These are phyloP conservation scores for Phytophthora fragariae DNA, from an alignment of 352 stramenopile genomes.

Conservation along the genomic window DNA sequence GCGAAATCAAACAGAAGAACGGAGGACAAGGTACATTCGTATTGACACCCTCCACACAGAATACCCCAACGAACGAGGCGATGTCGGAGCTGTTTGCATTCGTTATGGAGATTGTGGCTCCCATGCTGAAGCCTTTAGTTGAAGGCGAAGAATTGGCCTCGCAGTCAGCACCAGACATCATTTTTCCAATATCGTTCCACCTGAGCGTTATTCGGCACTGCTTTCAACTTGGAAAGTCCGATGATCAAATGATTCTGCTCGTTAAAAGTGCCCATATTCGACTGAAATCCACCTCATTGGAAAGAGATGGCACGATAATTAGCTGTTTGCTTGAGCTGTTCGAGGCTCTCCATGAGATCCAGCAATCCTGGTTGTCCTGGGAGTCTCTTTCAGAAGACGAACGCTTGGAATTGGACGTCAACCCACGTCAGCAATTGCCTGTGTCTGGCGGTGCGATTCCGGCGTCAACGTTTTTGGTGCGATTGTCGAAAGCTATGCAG, in stretches of 20 bases:
- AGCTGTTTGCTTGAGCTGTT: constrained; percentile 42
- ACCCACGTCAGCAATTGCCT: constrained; percentile 2
- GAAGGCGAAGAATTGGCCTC: neutral
- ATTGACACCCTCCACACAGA: constrained; percentile 6
- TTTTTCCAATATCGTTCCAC: constrained; percentile 50
- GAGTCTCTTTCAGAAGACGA: constrained; percentile 28
- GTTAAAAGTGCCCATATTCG: constrained; percentile 29
- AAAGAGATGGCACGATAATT: constrained; percentile 15
- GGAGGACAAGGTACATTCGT: constrained; percentile 4
- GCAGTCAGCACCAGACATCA: neutral
- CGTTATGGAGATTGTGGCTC: constrained; percentile 44
- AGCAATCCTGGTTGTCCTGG: constrained; percentile 24
- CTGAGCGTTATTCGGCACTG: constrained; percentile 35
- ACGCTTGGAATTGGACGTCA: neutral
- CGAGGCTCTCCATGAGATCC: constrained; percentile 30
- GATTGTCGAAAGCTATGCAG: constrained; percentile 36
- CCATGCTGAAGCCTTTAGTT: constrained; percentile 29
- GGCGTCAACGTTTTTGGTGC: constrained; percentile 7
- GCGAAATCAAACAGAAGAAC: constrained; percentile 9
- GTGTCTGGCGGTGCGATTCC: constrained; percentile 22
- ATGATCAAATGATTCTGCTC: constrained; percentile 30
- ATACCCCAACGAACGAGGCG: constrained; percentile 1
- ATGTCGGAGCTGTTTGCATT: constrained; percentile 45
- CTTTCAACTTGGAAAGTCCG: constrained; percentile 34
- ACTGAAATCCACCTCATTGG: constrained; percentile 4